Evolutionary conservation across 2,329 filamentous ascomycete genomes (phyloP), one percentile per base, ranked within the genome.

Genomic region (Talaromyces sp.): DNA sequence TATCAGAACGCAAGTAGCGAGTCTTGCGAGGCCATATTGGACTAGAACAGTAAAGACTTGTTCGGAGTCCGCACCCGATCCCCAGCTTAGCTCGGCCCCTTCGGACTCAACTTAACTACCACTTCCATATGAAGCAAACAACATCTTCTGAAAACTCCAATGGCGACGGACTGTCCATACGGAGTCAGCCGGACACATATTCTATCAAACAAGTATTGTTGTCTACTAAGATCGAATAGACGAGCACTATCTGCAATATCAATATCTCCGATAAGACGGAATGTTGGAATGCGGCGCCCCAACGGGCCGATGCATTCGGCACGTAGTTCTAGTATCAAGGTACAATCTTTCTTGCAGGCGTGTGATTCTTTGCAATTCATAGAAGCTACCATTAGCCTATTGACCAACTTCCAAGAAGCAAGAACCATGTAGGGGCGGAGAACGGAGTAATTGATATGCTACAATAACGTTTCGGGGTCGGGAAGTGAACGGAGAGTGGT

Each of bases 261-360:
- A 59, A 57, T 31, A 17, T 59, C 13, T 58, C 56, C 39, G 56
- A 45, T 59, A 59, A 43, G 37, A 43, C 22, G 22, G 56, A 59
- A 59, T 45, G 56, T 17, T 59, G 37, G 15, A 59, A 59, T 59
- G 56, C 37, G 56, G 56, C 37, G 37, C 13, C 5, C 5, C 33
- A 59, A 59, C 56, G 56, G 56, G 33, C 37, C 56, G 56, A 59
- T 59, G 37, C 15, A 43, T 45, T 59, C 56, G 56, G 56, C 56
- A 41, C 22, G 52, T 25, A 15, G 15, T 17, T 22, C 54, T 56
- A 41, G 17, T 33, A 11, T 19, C 27, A 35, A 19, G 27, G 27
- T 19, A 54, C 31, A 19, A 8, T 19, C 17, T 35, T 6, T 27
- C 10, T 33, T 33, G 49, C 9, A 33, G 27, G 27, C 25, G 10